Base-by-base conservation (phyloP, 129 eudicot species). In the Escallonia herrerae region DNA sequence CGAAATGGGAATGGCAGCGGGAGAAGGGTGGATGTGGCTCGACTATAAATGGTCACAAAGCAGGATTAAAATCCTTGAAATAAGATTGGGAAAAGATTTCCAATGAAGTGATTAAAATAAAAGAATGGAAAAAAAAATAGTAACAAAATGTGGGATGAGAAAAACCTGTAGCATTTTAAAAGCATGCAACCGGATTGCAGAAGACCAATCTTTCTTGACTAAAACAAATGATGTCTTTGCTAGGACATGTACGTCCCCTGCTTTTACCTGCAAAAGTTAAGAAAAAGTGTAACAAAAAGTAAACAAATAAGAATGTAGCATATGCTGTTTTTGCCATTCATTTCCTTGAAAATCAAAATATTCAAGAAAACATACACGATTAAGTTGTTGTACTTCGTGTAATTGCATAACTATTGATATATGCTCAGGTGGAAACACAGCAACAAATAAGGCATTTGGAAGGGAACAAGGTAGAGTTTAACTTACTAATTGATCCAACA, bases 101-200 rank as follows among this genome's bases (percentile, higher is more conserved):
- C 33, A 22, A 22, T 22, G 33, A 22, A 22, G 33, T 22, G 33
- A 22, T 22, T 22, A 22, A 22, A 0, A 22, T 22, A 22, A 22
- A 22, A 22, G 33, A 22, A 22, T 1, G 33, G n/a, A 8, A n/a
- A 4, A 9, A 13, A 54, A 44, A 49, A 33, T 45, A 13, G 70
- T 22, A 33, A 51, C 9, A 4, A 66, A 50, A 11, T 7, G 51
- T 53, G 58, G 74, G 56, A 22, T 22, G 33, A 22, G n/a, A 77
- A 62, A 59, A 40, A 91, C 97, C 95, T 91, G 97, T 64, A 93
- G 81, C 90, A 93, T 77, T 78, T 93, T 93, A 64, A 83, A 86
- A 40, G 98, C 98, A 59, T 93, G 98, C 62, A 93, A 63, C 14
- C 96, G 93, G 55, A 93, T 91, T 81, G 86, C 98, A 53, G 98